A percentile compares a stretch with the other conserved stretches of the same genome.
These are phyloP conservation scores for Podospora comata DNA, from an alignment of 495 filamentous ascomycete species.

Conservation along the genomic window DNA sequence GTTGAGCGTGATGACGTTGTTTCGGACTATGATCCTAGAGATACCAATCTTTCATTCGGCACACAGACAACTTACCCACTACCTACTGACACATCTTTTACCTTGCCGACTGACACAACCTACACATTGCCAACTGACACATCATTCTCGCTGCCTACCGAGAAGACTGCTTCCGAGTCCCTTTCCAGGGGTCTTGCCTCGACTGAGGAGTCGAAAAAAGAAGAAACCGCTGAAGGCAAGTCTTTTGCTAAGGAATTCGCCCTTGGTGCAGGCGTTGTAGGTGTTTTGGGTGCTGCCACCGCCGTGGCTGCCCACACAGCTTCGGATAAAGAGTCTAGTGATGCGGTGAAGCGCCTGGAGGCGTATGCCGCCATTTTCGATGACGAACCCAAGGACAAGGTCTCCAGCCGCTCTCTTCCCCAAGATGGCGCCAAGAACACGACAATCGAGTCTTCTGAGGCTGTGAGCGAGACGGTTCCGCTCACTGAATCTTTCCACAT, in stretches of 20 bases:
- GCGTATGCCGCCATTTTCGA: conserved; percentile 23
- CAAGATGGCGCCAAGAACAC: conserved; percentile 13
- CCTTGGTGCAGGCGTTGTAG: conserved; percentile 28
- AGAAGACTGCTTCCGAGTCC: conserved; percentile 9
- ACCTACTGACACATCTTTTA: conserved; percentile 19
- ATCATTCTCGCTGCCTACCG: conserved; percentile 15
- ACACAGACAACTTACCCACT: conserved; percentile 18
- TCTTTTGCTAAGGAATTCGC: conserved; percentile 25
- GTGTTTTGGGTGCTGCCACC: conserved; percentile 23
- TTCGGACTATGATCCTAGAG: conserved; percentile 14
- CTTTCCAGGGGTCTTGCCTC: conserved; percentile 10
- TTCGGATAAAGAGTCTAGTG: conserved; percentile 17
- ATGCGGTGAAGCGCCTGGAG: conserved; percentile 24
- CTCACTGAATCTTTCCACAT: conserved; percentile 41
- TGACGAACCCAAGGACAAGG: conserved; percentile 2
- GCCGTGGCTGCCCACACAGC: conserved; percentile 24
- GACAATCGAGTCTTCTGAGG: conserved; percentile 30
- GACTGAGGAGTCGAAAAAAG: conserved; percentile 2
- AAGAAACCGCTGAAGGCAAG: conserved; percentile 6
- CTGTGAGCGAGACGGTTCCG: conserved; percentile 31
- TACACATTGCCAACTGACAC: conserved; percentile 21
- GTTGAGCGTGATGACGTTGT: background rate
- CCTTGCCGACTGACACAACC: conserved; percentile 19
- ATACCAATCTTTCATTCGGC: conserved; percentile 14
- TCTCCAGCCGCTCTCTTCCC: conserved; percentile 10